Percentiles rank a stretch among this genome's conserved stretches.
Evolutionary conservation across 495 filamentous ascomycete species (phyloP).

Genomic region (Lepidopterella palustris): DNA sequence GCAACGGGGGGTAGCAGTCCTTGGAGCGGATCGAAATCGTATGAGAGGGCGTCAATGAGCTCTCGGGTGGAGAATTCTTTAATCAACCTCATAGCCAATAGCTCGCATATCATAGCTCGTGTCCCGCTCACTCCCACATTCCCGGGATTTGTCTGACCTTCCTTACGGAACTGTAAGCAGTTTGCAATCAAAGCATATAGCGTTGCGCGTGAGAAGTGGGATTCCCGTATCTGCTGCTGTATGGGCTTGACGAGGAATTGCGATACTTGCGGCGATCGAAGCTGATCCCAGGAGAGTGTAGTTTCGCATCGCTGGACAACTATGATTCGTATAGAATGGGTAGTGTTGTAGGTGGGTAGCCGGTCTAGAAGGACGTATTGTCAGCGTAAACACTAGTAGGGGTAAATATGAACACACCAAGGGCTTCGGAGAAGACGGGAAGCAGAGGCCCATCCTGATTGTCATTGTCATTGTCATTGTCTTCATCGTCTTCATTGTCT

Average conservation of each 20-base stretch:
- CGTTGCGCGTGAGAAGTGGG: constrained; percentile 77
- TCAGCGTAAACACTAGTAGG: constrained; percentile 16
- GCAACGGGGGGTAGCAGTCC: constrained; percentile 50
- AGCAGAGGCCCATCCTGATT: constrained; percentile 23
- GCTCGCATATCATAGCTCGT: constrained; percentile 77
- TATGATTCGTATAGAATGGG: constrained; percentile 77
- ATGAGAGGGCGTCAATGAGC: constrained; percentile 83
- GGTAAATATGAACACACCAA: constrained; percentile 13
- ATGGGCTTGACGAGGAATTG: constrained; percentile 92
- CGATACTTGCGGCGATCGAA: constrained; percentile 88
- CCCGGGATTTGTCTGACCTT: constrained; percentile 69
- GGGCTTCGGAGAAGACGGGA: constrained; percentile 27
- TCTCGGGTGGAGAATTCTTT: constrained; percentile 84
- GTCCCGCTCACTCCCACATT: constrained; percentile 77
- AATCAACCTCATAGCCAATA: constrained; percentile 83
- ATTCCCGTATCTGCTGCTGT: constrained; percentile 70
- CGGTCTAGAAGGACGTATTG: constrained; percentile 43
- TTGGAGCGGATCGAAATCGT: constrained; percentile 90
- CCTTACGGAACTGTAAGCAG: constrained; percentile 85
- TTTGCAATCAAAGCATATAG: constrained; percentile 89
- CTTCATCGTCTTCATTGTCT: constrained; percentile 10
- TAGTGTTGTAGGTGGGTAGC: constrained; percentile 83
- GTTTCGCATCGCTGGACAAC: constrained; percentile 81
- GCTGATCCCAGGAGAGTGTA: constrained; percentile 88
- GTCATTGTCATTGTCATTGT: constrained; percentile 4